Evolutionary conservation across 1,284 basidiomycete genomes (phyloP), one percentile per base, ranked within the genome.

Genomic region (Neotropicomus parvogracilis): DNA sequence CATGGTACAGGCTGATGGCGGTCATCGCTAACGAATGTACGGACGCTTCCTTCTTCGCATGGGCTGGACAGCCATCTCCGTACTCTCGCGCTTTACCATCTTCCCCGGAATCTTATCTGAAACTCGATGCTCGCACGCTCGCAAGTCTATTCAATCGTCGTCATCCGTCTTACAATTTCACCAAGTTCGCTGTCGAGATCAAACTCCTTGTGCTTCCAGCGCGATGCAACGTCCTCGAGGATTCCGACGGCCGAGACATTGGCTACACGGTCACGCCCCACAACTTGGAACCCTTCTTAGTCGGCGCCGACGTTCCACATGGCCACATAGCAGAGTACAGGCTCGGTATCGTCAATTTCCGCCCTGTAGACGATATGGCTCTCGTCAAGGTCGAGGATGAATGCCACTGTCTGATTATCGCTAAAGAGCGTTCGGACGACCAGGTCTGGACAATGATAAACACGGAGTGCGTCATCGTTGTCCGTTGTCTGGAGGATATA

Each of bases 381-480:
- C 3, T 29, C 7, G 40, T 56, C 1, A 16, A 38, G n/a, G 24
- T 16, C 3, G 29, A 14, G 1, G 54, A 55, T 4, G 35, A 53
- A 17, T 55, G 56, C 9, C 54, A 55, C 17, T 58, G 54, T 36
- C 21, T 59, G 5, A 13, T 55, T 6, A 44, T 59, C 9, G 35
- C 56, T 6, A 45, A 32, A 13, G 32, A 34, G 35, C 54, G 20
- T 24, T 11, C 28, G 3, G 53, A 28, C 16, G 54, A 58, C 12
- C 32, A 41, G 28, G 53, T 56, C 9, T 58, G 54, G 56, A n/a
- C 33, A 6, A 33, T 56, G 48, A 40, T 55, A 44, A 55, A 56
- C 39, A 56, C 56, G 3, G 56, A 55, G 16, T 56, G 54, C 6
- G 54, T 59, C 6, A 6, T 59, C n/a, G 57, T 57, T 10, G 50